These are phyloP conservation scores for Aphanomyces invadans DNA, from an alignment of 352 stramenopile genomes.

Conservation along the genomic window DNA sequence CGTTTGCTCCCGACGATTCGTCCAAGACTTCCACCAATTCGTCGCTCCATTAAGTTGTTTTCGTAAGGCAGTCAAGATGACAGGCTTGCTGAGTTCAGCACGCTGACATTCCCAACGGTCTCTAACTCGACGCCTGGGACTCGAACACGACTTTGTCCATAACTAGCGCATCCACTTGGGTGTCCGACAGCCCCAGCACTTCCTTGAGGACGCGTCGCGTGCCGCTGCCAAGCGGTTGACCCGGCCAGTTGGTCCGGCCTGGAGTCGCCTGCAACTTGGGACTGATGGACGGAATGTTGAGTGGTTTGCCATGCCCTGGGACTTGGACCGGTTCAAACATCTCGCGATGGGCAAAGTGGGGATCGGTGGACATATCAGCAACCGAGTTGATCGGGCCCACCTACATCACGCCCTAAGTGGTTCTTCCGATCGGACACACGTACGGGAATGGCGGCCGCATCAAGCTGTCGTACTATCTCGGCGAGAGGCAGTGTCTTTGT, in stretches of 20 bases:
- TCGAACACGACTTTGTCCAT: slow-evolving; percentile 64
- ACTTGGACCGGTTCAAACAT: slow-evolving; percentile 76
- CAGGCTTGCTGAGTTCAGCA: too few relatives aligned
- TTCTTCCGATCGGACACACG: too few relatives aligned
- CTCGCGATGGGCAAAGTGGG: slow-evolving; percentile 56
- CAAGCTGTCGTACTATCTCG: slow-evolving; percentile 49
- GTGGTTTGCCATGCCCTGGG: slow-evolving; percentile 26
- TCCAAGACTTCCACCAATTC: background rate
- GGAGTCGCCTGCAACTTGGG: slow-evolving; percentile 60
- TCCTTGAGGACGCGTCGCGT: slow-evolving; percentile 50
- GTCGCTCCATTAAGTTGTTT: too few relatives aligned
- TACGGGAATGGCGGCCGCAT: slow-evolving; percentile 46
- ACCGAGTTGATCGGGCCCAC: slow-evolving; percentile 67
- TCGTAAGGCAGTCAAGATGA: too few relatives aligned
- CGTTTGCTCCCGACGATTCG: background rate
- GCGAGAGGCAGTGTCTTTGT: slow-evolving; percentile 40
- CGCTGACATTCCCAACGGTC: background rate
- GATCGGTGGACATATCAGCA: slow-evolving; percentile 65
- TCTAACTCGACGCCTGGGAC: background rate
- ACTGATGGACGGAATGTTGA: slow-evolving; percentile 62
- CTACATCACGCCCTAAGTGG: too few relatives aligned
- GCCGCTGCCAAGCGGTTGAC: slow-evolving; percentile 59
- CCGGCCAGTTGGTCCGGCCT: slow-evolving; percentile 51
- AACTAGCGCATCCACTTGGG: slow-evolving; percentile 50
- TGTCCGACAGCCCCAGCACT: slow-evolving; percentile 44